Conservation (phyloP, 1,284 basidiomycete genomes). For the Ceratobasidium sp. region DNA sequence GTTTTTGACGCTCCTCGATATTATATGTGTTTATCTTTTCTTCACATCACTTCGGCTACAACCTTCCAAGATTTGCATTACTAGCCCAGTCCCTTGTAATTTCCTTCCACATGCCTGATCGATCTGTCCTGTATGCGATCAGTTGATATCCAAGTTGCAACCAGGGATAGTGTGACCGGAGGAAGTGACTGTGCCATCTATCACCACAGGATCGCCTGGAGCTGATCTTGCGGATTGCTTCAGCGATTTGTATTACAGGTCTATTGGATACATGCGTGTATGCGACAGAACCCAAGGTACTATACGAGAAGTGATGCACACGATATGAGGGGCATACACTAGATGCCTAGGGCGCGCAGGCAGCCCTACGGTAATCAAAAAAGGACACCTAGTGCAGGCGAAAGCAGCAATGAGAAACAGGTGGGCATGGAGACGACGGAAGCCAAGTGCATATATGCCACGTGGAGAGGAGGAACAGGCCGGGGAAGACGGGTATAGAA, state of each 20-base stretch:
- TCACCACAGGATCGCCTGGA: background rate
- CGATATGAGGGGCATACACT: conserved; percentile 35
- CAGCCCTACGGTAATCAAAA: conserved; percentile 37
- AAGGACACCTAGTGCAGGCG: conserved; percentile 30
- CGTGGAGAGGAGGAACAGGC: conserved; percentile 29
- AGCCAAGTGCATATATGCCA: conserved; percentile 25
- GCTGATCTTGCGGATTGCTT: conserved; percentile 6
- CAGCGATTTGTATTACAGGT: conserved; percentile 26
- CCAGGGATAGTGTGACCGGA: conserved; percentile 10
- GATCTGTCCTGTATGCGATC: conserved; percentile 33
- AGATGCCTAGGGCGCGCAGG: conserved; percentile 28
- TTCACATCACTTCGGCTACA: conserved; percentile 40
- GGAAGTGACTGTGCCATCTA: conserved; percentile 6
- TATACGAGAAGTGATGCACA: conserved; percentile 20
- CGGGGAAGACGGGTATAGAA: conserved; percentile 21
- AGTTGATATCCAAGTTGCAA: conserved; percentile 25
- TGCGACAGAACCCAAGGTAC: conserved; percentile 13
- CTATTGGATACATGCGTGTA: conserved; percentile 40
- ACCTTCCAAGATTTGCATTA: conserved; percentile 38
- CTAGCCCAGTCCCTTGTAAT: conserved; percentile 39
- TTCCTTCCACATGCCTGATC: conserved; percentile 34
- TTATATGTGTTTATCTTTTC: conserved; percentile 38
- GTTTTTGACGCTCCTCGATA: conserved; percentile 28
- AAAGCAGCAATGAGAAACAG: conserved; percentile 9
- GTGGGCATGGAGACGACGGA: conserved; percentile 31